Evolutionary conservation across 2,329 filamentous ascomycete genomes (phyloP).

Genomic region (Colletotrichum lupini): DNA sequence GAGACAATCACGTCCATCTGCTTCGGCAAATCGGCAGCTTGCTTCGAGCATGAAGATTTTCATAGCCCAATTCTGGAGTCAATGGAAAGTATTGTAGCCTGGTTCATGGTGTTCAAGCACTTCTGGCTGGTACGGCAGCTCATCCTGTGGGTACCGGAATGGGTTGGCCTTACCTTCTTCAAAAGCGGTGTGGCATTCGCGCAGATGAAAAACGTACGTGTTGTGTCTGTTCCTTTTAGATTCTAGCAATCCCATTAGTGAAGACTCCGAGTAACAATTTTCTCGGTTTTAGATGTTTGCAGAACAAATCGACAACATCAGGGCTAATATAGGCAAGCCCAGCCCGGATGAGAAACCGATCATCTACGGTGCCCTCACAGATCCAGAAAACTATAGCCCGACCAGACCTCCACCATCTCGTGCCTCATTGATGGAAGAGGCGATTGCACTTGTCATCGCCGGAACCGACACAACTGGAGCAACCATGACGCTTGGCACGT

Average conservation of each 20-base stretch:
- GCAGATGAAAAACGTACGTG: not conserved
- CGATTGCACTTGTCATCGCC: not conserved
- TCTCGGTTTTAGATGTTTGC: not conserved
- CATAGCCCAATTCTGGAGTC: too few species aligned
- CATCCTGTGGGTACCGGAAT: not conserved
- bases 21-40: too few species aligned
- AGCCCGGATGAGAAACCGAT: too few species aligned
- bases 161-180: not conserved
- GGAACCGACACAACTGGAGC: not conserved
- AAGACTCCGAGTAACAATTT: not conserved
- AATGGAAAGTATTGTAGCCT: not conserved
- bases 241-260: not conserved
- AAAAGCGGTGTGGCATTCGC: not conserved
- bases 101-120: not conserved
- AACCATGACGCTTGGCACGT: not conserved
- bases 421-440: not conserved
- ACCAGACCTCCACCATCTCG: not conserved
- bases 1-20: too few species aligned
- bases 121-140: not conserved
- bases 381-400: not conserved
- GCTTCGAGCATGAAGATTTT: too few species aligned
- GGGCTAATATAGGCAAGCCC: too few species aligned
- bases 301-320: not conserved
- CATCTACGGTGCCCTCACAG: too few species aligned
- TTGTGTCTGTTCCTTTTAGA: accelerated